Base-by-base conservation (phyloP, 371 early-diverging fungal genomes). In the Capniomyces stellatus region DNA sequence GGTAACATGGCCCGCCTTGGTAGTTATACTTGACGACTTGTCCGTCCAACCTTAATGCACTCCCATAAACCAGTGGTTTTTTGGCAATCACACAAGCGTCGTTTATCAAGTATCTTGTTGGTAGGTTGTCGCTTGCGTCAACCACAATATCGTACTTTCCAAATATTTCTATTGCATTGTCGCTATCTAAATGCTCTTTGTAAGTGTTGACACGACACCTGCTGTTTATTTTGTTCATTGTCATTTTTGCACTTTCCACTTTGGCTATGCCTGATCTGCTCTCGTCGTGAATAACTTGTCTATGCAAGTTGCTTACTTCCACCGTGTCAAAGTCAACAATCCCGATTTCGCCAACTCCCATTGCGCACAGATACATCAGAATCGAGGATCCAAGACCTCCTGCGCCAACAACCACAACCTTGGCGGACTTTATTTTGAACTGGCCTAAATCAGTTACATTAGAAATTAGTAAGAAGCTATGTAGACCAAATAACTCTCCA, bases 121-220 rank as follows among this genome's bases (percentile, higher is more conserved):
- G 82, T n/a, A 87, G 91, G 66, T 93, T 98, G 70, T 99, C 99
- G 0, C 92, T 85, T 23, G 87, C 86, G 66, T 99, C 99, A 3
- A 98, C 56, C 1, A 99, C 77, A n/a, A 98, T 71, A 61, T 97
- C 94, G 63, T 92, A 52, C 8, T 25, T 25, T 52, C n/a, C n/a
- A 40, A 85, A 72, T 22, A 82, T 70, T 3, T 74, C 70, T 60
- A 76, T 55, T 0, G 83, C 85, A 59, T 83, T 85, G 3, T 72
- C 57, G 61, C 78, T 78, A 51, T 81, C 77, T 28, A 84, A 56
- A 25, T 76, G 64, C 19, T 68, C 58, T 29, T 78, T 69, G 60
- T 84, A 74, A 6, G 72, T 70, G 21, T 68, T 52, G 18, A 75
- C 74, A 15, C 71, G 54, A 58, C 76, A 77, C 4, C 63, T 55